Base-by-base conservation (phyloP, 805 yeast species). In the Millerago galiae region DNA sequence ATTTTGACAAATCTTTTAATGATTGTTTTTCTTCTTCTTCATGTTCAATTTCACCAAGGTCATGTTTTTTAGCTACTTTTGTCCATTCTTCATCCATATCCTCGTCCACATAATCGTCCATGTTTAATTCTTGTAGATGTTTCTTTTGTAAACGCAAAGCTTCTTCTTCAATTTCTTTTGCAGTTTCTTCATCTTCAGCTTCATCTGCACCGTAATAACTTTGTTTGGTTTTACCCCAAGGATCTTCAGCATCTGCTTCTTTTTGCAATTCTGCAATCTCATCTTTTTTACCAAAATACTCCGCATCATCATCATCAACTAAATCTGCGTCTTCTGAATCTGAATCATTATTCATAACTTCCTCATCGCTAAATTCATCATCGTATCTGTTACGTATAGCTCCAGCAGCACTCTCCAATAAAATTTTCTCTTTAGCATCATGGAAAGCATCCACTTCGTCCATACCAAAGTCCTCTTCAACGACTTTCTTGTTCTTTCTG, bases 121-220 rank as follows among this genome's bases (percentile, higher is more conserved):
- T 80, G 37, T 79, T 77, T 52, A 90, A 68, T 35, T 83, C 95
- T 50, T 78, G 78, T 45, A 87, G 64, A 60, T 89, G 89, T 51
- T 76, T 73, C 66, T 83, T 84, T 64, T 90, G 97, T 51, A 87
- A 79, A 56, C 88, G 79, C 38, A 86, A 57, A 0, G 98, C 98
- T 63, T 93, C 97, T 53, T 78, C 80, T 44, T 91, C 93, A 64
- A 89, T 81, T 48, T 77, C 80, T 48, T 77, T 80, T 5, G 87
- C 84, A 27, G 79, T 81, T 41, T 79, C 95, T 27, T 82, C 91
- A 49, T 85, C 66, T 49, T 75, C 71, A 4, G 64, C 50, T 38
- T 68, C 70, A 57, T 59, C 75, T n/a, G 72, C 75, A 49, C 95
- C 61, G 72, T 86, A 51, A 65, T 67, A 69, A 39, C 67, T 66